Percentiles rank a stretch among this genome's conserved stretches.
Conservation (phyloP, 345 rosid species). For the Citrus cavaleriei region DNA sequence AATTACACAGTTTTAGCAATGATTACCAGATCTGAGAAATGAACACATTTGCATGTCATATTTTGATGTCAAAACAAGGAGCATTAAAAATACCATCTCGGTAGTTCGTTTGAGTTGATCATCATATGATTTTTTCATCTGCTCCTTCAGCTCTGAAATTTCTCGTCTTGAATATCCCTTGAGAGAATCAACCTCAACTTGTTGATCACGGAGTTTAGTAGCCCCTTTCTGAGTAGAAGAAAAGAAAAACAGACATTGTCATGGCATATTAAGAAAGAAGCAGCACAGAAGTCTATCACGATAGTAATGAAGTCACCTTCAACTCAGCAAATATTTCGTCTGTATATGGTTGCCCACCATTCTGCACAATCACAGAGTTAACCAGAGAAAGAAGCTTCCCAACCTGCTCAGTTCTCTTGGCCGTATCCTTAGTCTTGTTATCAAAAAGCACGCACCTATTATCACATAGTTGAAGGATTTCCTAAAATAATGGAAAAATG, state of each 20-base stretch:
- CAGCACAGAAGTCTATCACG: background rate
- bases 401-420: constrained; percentile 50
- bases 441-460: constrained; percentile 69
- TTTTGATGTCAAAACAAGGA: background rate
- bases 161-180: constrained; percentile 55
- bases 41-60: background rate
- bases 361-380: constrained; percentile 38
- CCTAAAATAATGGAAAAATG: constrained; percentile 34
- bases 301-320: constrained; percentile 36
- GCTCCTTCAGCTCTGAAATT: constrained; percentile 56
- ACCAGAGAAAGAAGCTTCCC: constrained; percentile 42
- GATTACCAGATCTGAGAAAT: background rate
- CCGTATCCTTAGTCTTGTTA: constrained; percentile 67
- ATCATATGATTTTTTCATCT: constrained; percentile 55
- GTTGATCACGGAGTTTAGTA: constrained; percentile 60
- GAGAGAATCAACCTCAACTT: constrained; percentile 51
- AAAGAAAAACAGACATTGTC: background rate
- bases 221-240: constrained; percentile 53
- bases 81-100: constrained; percentile 41
- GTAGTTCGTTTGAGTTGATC: constrained; percentile 60
- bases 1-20: background rate
- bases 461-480: constrained; percentile 51
- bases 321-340: constrained; percentile 66
- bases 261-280: background rate
- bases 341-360: constrained; percentile 72